Base-by-base conservation (phyloP, 169 alveolate genomes). In the Babesia sp. region DNA sequence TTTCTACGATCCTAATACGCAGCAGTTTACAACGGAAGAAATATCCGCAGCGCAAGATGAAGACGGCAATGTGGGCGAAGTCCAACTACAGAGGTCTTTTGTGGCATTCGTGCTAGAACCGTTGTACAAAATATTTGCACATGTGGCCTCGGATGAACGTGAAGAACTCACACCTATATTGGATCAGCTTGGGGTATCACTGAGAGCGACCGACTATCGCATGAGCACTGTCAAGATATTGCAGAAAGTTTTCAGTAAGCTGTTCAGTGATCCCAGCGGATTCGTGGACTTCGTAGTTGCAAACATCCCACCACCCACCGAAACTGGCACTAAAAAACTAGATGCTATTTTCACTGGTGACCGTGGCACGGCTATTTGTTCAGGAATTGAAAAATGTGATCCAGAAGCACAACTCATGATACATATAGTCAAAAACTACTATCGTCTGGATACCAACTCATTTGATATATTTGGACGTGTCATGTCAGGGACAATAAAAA, bases 81-180 rank as follows among this genome's bases (percentile, higher is more conserved):
- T 87, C 41, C 90, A 86, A 57, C 83, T 90, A 46, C 86, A 93
- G 56, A 90, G 99, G 68, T 90, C 98, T 7, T 98, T 98, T 87
- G 99, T 98, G 9, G 97, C 95, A 71, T 98, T 97, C 86, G 90
- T 98, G 42, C 79, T 98, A 64, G 98, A 96, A 70, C 99, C 99
- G 8, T 90, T 98, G 67, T 98, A 98, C 90, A 98, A 98, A 87
- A 73, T 98, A 37, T 86, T 97, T 53, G 94, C 97, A 0, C 97
- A 93, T 86, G 91, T 97, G 26, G 91, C 96, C 34, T 94, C 98
- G 44, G 99, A 97, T 83, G 99, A 98, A 74, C 95, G 93, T 76
- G 98, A 93, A 29, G 91, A 91, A 42, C 90, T 98, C 44, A 91
- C 93, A 58, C 96, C 94, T 0, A 87, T 97, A 57, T 87, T 95